A percentile compares a stretch with the other conserved stretches of the same genome.
These are phyloP conservation scores for Neurospora sp. DNA, from an alignment of 2,329 filamentous ascomycete genomes.

Conservation along the genomic window DNA sequence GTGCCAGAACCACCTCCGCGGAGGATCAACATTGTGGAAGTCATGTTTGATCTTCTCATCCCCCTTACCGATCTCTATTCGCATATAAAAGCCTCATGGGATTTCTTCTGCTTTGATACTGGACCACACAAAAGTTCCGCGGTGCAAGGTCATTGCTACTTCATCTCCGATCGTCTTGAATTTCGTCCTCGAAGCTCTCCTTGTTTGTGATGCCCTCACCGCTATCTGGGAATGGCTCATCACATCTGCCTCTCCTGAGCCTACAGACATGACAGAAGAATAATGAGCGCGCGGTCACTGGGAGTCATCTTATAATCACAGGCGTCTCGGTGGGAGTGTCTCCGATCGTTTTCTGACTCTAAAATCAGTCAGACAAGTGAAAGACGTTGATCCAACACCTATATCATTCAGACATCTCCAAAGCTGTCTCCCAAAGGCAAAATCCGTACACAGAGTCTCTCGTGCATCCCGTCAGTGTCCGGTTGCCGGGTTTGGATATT, in stretches of 20 bases:
- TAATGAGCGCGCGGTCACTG: not conserved
- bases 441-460: no score
- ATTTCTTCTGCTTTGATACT: not conserved
- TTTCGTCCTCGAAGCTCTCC: not conserved
- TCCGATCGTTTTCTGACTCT: not conserved
- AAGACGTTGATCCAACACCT: not conserved
- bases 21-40: not conserved
- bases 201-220: not conserved
- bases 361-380: not conserved
- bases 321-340: not conserved
- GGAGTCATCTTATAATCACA: not conserved
- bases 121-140: not conserved
- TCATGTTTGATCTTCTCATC: not conserved
- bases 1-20: not conserved
- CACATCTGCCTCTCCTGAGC: not conserved
- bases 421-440: no score
- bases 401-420: not conserved
- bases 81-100: not conserved
- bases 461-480: no score
- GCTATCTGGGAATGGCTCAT: not conserved
- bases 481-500: no score
- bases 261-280: not conserved
- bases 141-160: not conserved
- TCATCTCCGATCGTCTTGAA: not conserved
- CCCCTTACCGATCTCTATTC: not conserved